Evolutionary conservation across 331 rosid genomes (phyloP).

Genomic region (Erythrophleum ivorense): DNA sequence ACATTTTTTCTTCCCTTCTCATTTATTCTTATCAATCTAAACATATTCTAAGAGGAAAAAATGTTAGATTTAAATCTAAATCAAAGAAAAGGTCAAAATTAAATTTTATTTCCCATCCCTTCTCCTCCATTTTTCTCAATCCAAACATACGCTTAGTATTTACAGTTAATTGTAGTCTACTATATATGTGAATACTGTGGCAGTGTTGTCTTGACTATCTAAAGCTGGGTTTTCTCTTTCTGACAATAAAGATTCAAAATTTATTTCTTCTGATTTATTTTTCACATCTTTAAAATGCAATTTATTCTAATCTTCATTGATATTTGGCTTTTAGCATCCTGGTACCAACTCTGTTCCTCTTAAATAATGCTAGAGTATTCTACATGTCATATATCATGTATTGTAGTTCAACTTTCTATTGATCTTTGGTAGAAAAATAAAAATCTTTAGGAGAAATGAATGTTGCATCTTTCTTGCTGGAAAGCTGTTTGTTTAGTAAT

Average conservation of each 20-base stretch:
- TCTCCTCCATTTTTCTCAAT: no score
- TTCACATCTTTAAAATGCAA: slow-evolving; percentile 11
- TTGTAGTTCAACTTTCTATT: neutral
- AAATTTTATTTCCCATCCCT: no score
- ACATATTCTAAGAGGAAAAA: no score
- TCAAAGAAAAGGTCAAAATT: no score
- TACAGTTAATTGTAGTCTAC: neutral
- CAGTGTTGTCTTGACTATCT: neutral
- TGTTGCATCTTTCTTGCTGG: slow-evolving; percentile 18
- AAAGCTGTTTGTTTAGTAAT: slow-evolving; percentile 23
- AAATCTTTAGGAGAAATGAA: neutral
- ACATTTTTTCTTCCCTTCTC: no score
- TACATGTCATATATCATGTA: neutral
- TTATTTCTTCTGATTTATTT: neutral
- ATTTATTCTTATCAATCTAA: no score
- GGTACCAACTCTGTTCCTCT: neutral
- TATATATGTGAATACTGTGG: neutral
- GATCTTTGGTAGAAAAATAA: neutral
- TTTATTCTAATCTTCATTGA: slow-evolving; percentile 24
- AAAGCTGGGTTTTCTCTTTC: neutral
- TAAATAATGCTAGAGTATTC: neutral
- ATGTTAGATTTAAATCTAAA: no score
- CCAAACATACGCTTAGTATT: neutral
- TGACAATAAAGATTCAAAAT: neutral
- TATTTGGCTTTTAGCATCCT: slow-evolving; percentile 16